A percentile compares a stretch with the other conserved stretches of the same genome.
Evolutionary conservation across 306 rosid species (phyloP).

Genomic region (Castanospermum australe): DNA sequence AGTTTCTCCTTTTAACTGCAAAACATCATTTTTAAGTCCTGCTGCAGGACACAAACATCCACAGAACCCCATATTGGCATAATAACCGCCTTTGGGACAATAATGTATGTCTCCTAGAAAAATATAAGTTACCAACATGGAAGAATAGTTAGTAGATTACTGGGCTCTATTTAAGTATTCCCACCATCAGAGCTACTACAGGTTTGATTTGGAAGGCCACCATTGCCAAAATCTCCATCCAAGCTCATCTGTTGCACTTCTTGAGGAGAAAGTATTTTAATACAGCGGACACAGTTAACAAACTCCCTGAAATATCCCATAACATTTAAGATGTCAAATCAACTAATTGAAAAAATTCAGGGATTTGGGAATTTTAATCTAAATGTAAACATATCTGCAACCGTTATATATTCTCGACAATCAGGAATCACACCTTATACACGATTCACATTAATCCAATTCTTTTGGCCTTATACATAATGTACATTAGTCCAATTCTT

Average conservation of each 20-base stretch:
- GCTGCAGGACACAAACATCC: slow-evolving; percentile 17
- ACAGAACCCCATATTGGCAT: slow-evolving; percentile 13
- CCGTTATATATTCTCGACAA: neutral
- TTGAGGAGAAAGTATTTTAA: slow-evolving; percentile 90
- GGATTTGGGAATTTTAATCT: neutral
- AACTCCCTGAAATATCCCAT: slow-evolving; percentile 70
- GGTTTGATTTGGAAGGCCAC: slow-evolving; percentile 81
- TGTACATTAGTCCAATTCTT: slow-evolving; percentile 6
- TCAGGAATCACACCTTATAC: neutral
- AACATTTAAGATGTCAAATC: slow-evolving; percentile 6
- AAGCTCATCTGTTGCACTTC: slow-evolving; percentile 97
- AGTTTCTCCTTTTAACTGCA: slow-evolving; percentile 24
- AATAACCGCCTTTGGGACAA: slow-evolving; percentile 25
- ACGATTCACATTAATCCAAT: neutral
- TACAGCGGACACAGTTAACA: slow-evolving; percentile 88
- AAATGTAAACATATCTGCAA: slow-evolving; percentile 3
- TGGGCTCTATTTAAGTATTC: slow-evolving; percentile 48
- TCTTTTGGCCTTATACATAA: neutral
- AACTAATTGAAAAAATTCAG: neutral
- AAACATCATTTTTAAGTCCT: slow-evolving; percentile 14
- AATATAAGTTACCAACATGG: slow-evolving; percentile 25
- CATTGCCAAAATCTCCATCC: slow-evolving; percentile 82
- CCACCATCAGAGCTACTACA: slow-evolving; percentile 95
- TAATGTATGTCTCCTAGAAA: slow-evolving; percentile 12
- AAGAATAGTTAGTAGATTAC: slow-evolving; percentile 39